Evolutionary conservation across 2,329 filamentous ascomycete species (phyloP), one percentile per base, ranked within the genome.

Genomic region (Penicillium sp.): DNA sequence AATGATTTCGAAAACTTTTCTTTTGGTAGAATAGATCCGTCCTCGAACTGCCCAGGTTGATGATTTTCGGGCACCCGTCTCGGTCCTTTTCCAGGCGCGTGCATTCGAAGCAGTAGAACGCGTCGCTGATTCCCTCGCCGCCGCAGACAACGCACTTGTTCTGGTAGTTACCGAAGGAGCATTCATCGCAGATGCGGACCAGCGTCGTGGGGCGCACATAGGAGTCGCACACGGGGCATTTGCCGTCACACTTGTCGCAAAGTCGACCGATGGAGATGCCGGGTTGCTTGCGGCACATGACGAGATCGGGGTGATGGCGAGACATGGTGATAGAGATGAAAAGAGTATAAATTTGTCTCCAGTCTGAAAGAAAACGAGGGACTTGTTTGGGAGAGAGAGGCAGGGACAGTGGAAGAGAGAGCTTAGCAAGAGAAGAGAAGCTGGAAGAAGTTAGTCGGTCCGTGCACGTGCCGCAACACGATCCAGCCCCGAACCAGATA

Each of bases 141-240:
- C 93, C 93, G 70, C 93, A 98, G 29, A 98, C 93, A 55, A 98
- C 89, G 67, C 93, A 98, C 71, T 98, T 98, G 76, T 98, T 98
- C 74, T 97, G 93, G 76, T 96, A 98, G 78, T 98, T 98, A 63
- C 93, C 93, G 68, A 98, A 98, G 65, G 87, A 90, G 77, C 93
- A 98, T 73, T 98, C 93, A 75, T 98, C 93, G 76, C 93, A 98
- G 74, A 98, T 97, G 62, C 91, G 88, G 46, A 94, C 93, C 41
- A 97, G 84, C 7, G 93, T 97, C 18, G 93, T 98, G 9, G 93
- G 93, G 11, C 93, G 90, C 50, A 98, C 93, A 79, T 98, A 98
- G 47, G 87, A 94, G 68, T 98, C 93, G 81, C 93, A 98, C 47
- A 98, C 90, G 53, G 93, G 93, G 63, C 93, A 98, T 76, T 98